Base-by-base conservation (phyloP, 805 yeast species). In the Kluyveromyces aestuarii region DNA sequence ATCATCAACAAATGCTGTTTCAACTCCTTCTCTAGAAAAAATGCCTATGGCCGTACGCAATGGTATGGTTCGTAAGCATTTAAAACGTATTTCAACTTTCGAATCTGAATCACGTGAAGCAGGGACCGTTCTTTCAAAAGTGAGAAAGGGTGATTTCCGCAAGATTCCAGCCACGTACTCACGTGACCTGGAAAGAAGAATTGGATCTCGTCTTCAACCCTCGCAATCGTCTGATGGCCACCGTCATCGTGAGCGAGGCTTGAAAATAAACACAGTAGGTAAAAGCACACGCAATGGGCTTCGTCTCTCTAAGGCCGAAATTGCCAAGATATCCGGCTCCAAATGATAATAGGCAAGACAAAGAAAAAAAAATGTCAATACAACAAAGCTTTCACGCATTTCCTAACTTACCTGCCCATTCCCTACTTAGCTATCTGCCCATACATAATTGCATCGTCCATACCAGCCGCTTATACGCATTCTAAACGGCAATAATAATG, bases 31-130 rank as follows among this genome's bases (percentile, higher is more conserved):
- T 47, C 64, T 83, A 36, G 93, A 86, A 55, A 85, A 81, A 46
- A 87, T 88, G 79, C 96, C 98, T 18, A 90, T 93, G 89, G 64
- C 77, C 17, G 80, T 88, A 72, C 76, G 97, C 48, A 86, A 85
- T 60, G 96, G 96, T 2, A 84, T 90, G 82, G 71, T 87, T 25
- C 68, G 72, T 36, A 74, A 81, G 41, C 76, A 82, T 42, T 66
- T 75, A 36, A 63, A 68, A 18, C 76, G 80, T 53, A 76, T 79
- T 17, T 62, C 69, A 21, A 76, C 76, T 57, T 79, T 73, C 59
- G 95, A 87, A 62, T 70, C 74, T 46, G 89, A 87, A 45, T 97
- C 99, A 8, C 76, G 72, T 52, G 91, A 91, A 17, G 95, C 95
- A 6, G 98, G 98, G 13, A 86, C 91, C 48, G 76, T 93, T n/a